Conservation (phyloP, 2,329 filamentous ascomycete genomes). For the Cladosporium austrohemisphaericum region DNA sequence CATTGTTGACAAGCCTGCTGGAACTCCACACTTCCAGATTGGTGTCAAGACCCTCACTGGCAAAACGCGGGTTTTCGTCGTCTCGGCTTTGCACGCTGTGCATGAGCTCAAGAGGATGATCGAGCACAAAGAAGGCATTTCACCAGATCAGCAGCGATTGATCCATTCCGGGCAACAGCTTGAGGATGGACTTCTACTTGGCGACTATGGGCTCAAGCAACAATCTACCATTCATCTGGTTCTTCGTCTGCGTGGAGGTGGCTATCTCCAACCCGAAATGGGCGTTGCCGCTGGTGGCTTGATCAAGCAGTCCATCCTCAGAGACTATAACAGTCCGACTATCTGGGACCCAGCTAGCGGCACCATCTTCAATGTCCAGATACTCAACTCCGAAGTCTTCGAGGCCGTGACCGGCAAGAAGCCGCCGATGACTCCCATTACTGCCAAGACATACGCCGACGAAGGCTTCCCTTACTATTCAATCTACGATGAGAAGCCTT, state of each 20-base stretch:
- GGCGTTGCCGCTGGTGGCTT: conserved; percentile 39
- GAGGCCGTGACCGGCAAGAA: conserved; percentile 35
- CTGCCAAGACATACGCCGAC: conserved; percentile 32
- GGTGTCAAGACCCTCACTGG: conserved; percentile 81
- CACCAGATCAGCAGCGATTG: conserved; percentile 94
- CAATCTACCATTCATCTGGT: conserved; percentile 34
- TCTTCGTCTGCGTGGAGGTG: conserved; percentile 23
- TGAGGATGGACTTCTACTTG: conserved; percentile 83
- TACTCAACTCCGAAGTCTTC: conserved; percentile 38
- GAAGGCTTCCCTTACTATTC: conserved; percentile 38
- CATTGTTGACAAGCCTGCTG: conserved; percentile 16
- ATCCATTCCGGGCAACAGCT: conserved; percentile 99
- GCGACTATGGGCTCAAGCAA: conserved; percentile 82
- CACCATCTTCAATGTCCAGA: conserved; percentile 39
- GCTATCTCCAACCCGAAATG: conserved; percentile 28
- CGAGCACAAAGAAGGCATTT: conserved; percentile 97
- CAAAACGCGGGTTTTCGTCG: conserved; percentile 58
- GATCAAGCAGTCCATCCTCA: conserved; percentile 39
- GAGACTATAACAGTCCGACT: conserved; percentile 26
- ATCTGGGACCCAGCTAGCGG: conserved; percentile 32
- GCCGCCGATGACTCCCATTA: conserved; percentile 36
- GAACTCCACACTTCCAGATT: conserved; percentile 39
- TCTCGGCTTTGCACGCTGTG: conserved; percentile 70
- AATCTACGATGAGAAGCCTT: conserved; percentile 30
- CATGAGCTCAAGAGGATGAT: conserved; percentile 89